Evolutionary conservation across 2,329 filamentous ascomycete genomes (phyloP), one percentile per base, ranked within the genome.

Genomic region (Fusarium sp.): DNA sequence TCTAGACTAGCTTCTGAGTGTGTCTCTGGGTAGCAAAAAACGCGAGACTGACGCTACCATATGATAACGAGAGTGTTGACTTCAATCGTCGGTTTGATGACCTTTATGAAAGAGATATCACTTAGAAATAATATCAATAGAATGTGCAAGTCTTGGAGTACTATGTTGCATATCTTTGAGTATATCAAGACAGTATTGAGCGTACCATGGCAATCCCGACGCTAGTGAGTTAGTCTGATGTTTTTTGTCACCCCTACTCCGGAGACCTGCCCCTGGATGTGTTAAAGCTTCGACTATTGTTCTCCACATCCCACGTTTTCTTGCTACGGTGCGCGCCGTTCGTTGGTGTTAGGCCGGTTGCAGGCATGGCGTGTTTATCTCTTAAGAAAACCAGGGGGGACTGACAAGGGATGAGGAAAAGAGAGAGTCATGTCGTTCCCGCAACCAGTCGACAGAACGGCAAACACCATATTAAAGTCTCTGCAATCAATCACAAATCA

Each of bases 251-350:
- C 40, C 40, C 40, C n/a, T 42, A 42, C 40, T 42, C 40, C 40
- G 40, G 40, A 42, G 42, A 36, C 14, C 20, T 69, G 60, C 71
- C 68, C 71, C 68, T 74, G 71, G 71, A 74, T 62, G 20, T 38
- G 54, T 36, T 58, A 20, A 56, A 61, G 71, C 71, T 72, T 60
- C 61, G 58, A 69, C 65, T 52, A 36, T 29, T 52, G 58, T 56
- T 63, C 71, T 72, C 71, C 71, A 72, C 71, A 27, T 47, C 65
- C 72, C 68, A 72, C 71, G 72, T 72, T 72, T 68, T 68, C 62
- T 45, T 9, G 62, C 40, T 42, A 40, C 59, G 31, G 66, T 56
- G 67, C 50, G 36, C 18, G 36, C 71, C 65, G 71, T 69, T 52
- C 71, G 62, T 22, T 22, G 35, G 5, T 42, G 25, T 57, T 56